These are phyloP conservation scores for Viola pubescens DNA, from an alignment of 441 rosid species.

Conservation along the genomic window DNA sequence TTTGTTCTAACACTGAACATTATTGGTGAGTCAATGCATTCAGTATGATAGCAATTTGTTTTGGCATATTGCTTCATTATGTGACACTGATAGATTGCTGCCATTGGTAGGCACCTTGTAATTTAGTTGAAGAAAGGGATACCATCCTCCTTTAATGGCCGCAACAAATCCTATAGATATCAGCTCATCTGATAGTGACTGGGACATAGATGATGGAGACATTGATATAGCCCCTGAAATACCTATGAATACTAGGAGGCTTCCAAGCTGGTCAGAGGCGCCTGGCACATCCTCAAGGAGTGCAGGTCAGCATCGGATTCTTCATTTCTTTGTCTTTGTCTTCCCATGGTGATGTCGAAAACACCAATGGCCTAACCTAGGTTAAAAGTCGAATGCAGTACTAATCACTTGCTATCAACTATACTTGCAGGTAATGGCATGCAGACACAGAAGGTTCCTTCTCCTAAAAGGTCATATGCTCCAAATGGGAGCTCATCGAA, in stretches of 20 bases:
- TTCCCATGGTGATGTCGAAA: not conserved
- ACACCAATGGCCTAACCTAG: not conserved
- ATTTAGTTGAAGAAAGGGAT: constrained; percentile 21
- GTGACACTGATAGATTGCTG: not conserved
- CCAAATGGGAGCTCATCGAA: constrained; percentile 36
- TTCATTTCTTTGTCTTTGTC: not conserved
- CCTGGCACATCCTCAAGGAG: constrained; percentile 17
- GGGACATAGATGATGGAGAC: constrained; percentile 28
- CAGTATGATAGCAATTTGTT: not conserved
- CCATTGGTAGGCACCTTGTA: not conserved
- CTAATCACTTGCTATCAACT: constrained; percentile 12
- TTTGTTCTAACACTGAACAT: not conserved
- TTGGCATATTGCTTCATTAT: not conserved
- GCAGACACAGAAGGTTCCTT: constrained; percentile 19
- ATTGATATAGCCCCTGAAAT: constrained; percentile 16
- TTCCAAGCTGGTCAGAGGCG: constrained; percentile 36
- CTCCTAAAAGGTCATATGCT: constrained; percentile 24
- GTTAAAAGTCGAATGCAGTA: constrained; percentile 14
- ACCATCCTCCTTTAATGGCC: constrained; percentile 24
- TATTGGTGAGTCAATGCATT: not conserved
- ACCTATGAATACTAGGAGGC: constrained; percentile 24
- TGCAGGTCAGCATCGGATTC: constrained; percentile 22
- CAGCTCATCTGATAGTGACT: constrained; percentile 57
- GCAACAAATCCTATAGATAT: constrained; percentile 48
- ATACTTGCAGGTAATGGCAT: constrained; percentile 37